These are phyloP conservation scores for Eucalyptus grandis DNA, from an alignment of 345 rosid species.

Conservation along the genomic window DNA sequence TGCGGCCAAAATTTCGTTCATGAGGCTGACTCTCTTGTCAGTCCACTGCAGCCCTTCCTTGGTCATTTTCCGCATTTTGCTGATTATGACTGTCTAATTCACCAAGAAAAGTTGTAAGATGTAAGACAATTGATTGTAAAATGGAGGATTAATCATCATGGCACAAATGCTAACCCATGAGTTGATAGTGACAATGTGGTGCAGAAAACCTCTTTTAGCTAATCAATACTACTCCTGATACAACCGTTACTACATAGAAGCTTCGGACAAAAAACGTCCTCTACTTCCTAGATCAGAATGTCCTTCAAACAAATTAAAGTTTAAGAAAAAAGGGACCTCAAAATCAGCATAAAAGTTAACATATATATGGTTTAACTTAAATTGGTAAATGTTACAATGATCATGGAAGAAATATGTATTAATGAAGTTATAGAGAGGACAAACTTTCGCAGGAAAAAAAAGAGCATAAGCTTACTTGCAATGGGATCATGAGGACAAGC, in stretches of 20 bases:
- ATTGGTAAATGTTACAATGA: background rate
- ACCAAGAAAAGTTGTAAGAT: background rate
- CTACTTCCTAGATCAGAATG: background rate
- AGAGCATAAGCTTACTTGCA: slow-evolving; percentile 37
- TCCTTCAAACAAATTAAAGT: background rate
- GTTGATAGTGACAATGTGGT: background rate
- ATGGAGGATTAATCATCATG: background rate
- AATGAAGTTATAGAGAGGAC: background rate
- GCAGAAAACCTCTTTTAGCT: background rate
- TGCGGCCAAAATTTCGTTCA: slow-evolving; percentile 86
- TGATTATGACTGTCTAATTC: slow-evolving; percentile 59
- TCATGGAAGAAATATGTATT: background rate
- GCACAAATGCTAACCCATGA: background rate
- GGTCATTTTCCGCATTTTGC: slow-evolving; percentile 81
- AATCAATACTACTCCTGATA: background rate
- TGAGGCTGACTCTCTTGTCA: slow-evolving; percentile 85
- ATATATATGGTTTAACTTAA: background rate
- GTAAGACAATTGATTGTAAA: background rate
- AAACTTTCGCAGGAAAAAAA: background rate
- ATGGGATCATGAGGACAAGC: slow-evolving; percentile 71
- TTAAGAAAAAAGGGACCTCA: background rate
- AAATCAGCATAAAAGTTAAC: background rate
- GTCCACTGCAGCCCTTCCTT: slow-evolving; percentile 94
- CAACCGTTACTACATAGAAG: background rate
- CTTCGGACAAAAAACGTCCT: background rate